phyloP scores from a whole-genome alignment of 768 basidiomycete genomes.

The Agrocybe chaxingu region DNA sequence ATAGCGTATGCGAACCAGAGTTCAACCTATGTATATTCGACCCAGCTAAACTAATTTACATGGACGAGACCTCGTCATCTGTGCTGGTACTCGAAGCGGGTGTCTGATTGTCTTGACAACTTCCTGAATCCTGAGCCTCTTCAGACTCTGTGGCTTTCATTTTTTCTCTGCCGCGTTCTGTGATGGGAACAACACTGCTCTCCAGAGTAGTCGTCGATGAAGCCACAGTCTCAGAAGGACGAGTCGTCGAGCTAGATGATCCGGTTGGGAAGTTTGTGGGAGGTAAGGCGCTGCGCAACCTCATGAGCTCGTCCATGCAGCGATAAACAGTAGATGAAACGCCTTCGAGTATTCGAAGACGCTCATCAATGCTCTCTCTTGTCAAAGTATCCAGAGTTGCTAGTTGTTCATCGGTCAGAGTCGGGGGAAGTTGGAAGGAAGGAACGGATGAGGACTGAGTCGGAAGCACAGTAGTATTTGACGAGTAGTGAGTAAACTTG shows the following conservation, averaged over 20 bases:
- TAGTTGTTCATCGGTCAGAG: constrained; percentile 61
- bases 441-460: constrained; percentile 2
- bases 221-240: neutral
- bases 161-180: constrained; percentile 12
- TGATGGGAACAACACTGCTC: neutral
- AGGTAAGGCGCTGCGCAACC: constrained; percentile 71
- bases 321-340: constrained; percentile 72
- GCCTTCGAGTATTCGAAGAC: constrained; percentile 72
- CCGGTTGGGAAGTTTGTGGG: constrained; percentile 12
- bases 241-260: neutral
- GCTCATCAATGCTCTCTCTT: constrained; percentile 81
- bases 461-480: neutral
- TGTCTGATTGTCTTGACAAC: neutral
- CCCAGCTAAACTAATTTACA: neutral
- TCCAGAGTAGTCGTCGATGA: neutral
- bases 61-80: neutral
- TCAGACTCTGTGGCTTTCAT: constrained; percentile 9
- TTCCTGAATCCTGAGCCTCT: neutral
- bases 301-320: constrained; percentile 76
- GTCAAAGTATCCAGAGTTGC: constrained; percentile 62
- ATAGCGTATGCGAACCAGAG: neutral
- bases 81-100: neutral
- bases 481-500: too few relatives aligned
- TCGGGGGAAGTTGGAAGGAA: constrained; percentile 34
- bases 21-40: neutral